Evolutionary conservation across 768 basidiomycete genomes (phyloP), one percentile per base, ranked within the genome.

Genomic region (Mycena galopus): DNA sequence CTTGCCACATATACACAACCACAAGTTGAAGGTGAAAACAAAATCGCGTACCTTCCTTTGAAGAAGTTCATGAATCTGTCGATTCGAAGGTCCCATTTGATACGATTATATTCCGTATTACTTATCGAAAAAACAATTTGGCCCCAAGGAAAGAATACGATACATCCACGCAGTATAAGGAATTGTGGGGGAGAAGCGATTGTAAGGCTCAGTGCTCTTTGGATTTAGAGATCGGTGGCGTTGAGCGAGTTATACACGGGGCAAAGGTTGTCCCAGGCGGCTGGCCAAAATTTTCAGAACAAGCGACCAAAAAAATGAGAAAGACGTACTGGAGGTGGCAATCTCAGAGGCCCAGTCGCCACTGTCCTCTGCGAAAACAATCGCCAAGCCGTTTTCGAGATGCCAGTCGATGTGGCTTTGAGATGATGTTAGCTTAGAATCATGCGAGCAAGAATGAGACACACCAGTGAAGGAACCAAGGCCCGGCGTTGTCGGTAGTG

Each of bases 361-460:
- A 2, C 78, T 71, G 33, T 82, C 83, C 69, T 85, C 85, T 0
- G 84, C 85, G 53, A 87, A 82, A 8, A 86, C 83, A 21, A 87
- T 69, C 2, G 85, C 85, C 17, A 86, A 79, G n/a, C 86, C 86
- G 84, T 77, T 75, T 17, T 85, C 78, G 11, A 88, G 76, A 79
- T 90, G 89, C 82, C 86, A 89, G 65, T 89, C 87, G 65, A 89
- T 89, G 73, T 89, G 88, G 69, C 55, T 56, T 53, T 25, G 30
- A 14, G 17, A n/a, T n/a, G 29, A 44, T 56, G 29, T 56, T 56
- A 14, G 29, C 3, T 30, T 56, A 16, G 27, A 56, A 30, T 21
- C 17, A 56, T 17, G 21, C 27, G 25, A 53, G 14, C 23, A 29
- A 53, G 25, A 32, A 30, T 32, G 9, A 32, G 16, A 21, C 55